These are phyloP conservation scores for Candida nemodendra DNA, from an alignment of 805 yeast species.

Conservation along the genomic window DNA sequence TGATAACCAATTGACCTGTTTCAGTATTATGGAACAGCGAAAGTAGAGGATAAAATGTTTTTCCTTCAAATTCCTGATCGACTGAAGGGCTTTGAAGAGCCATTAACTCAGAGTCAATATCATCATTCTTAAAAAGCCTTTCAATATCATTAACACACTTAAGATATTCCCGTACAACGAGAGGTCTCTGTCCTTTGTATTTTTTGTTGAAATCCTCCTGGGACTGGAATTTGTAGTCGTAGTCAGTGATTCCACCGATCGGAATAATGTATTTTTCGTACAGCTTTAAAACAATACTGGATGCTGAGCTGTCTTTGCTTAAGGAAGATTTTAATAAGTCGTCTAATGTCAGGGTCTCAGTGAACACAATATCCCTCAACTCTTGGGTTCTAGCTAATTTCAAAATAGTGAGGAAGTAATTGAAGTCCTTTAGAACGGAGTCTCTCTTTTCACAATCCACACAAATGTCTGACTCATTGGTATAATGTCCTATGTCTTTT, in stretches of 20 bases:
- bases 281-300: constrained; percentile 22
- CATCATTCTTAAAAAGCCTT: constrained; percentile 19
- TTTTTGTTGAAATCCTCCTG: constrained; percentile 16
- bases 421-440: constrained; percentile 24
- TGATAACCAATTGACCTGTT: constrained; percentile 28
- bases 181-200: constrained; percentile 9
- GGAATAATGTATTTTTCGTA: constrained; percentile 31
- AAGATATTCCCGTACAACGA: constrained; percentile 19
- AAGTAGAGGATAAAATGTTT: constrained; percentile 27
- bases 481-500: constrained; percentile 3
- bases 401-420: constrained; percentile 25
- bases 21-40: constrained; percentile 26
- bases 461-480: constrained; percentile 23
- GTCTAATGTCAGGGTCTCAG: constrained; percentile 20
- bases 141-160: constrained; percentile 23
- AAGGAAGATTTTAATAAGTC: constrained; percentile 22
- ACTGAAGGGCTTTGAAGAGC: constrained; percentile 22
- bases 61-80: constrained; percentile 8
- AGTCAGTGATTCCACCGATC: constrained; percentile 29
- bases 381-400: constrained; percentile 25
- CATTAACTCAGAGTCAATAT: constrained; percentile 23
- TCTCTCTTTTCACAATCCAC: constrained; percentile 23
- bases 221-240: constrained; percentile 27
- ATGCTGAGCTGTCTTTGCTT: constrained; percentile 22
- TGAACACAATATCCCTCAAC: constrained; percentile 25